A percentile compares a stretch with the other conserved stretches of the same genome.
phyloP scores from a whole-genome alignment of 108 stramenopile species.

The Fistulifera solaris region DNA sequence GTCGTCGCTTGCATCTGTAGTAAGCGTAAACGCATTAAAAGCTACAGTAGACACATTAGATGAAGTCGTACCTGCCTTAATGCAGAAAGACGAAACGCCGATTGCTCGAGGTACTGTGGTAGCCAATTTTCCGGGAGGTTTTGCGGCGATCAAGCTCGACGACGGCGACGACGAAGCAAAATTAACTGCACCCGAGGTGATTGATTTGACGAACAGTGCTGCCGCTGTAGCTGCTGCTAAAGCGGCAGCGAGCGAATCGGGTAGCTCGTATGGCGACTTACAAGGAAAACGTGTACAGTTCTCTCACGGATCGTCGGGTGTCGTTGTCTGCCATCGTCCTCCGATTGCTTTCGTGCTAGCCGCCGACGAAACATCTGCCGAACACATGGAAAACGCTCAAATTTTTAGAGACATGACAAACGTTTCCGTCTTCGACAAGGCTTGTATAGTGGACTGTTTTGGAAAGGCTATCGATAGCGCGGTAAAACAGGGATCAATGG shows the following conservation, averaged over 20 bases:
- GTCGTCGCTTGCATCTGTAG: too few species aligned
- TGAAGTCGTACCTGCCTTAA: too few species aligned
- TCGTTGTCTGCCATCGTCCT: constrained; percentile 69
- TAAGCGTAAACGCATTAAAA: too few species aligned
- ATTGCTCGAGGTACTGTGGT: constrained; percentile 4
- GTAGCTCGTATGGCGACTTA: constrained; percentile 36
- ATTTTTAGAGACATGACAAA: constrained; percentile 21
- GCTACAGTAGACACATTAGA: too few species aligned
- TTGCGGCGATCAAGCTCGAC: neutral
- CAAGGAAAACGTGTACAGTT: constrained; percentile 50
- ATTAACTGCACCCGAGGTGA: neutral
- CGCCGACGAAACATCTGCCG: constrained; percentile 7
- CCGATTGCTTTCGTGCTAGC: constrained; percentile 70
- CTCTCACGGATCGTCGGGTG: constrained; percentile 30
- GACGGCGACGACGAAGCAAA: constrained; percentile 1
- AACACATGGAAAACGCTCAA: constrained; percentile 3
- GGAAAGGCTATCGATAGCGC: neutral
- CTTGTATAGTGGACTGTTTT: constrained; percentile 1
- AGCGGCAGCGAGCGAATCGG: constrained; percentile 14
- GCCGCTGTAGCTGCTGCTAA: neutral
- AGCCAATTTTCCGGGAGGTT: constrained; percentile 6
- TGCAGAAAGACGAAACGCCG: neutral
- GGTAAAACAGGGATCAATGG: neutral
- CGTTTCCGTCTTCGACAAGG: constrained; percentile 34
- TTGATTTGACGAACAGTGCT: neutral